Base-by-base conservation (phyloP, 768 basidiomycete genomes). In the Hydnomerulius pinastri region DNA sequence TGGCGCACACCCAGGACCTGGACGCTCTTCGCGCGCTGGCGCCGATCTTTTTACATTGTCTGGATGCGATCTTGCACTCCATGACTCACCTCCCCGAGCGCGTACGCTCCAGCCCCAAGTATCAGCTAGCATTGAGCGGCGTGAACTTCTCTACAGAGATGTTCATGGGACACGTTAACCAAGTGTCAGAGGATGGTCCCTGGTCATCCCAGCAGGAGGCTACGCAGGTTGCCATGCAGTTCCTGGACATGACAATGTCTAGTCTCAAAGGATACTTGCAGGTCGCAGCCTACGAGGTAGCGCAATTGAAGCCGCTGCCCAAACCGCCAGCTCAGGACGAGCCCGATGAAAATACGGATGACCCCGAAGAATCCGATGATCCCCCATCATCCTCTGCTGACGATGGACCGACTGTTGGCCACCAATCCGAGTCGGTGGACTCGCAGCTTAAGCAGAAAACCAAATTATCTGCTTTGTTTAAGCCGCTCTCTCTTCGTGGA, bases 211-310 rank as follows among this genome's bases (percentile, higher is more conserved):
- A 21, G 24, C 50, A 25, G 17, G 55, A 56, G 25, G 47, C 48
- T 6, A 65, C 63, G 24, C 40, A 53, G 2, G 24, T 42, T 15
- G 51, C 51, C 9, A 58, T 70, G 54, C 62, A 64, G 27, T 54
- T 58, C 30, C 62, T 71, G 11, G 70, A 71, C 10, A 58, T 62
- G 48, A 60, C 57, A 10, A 61, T 74, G 59, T 56, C 62, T 1
- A 61, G 56, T 47, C 59, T 75, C 50, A 70, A 61, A 49, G 45
- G 45, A 10, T 66, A 71, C 46, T 58, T 75, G 43, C 53, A 53
- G 23, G 56, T 61, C 25, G 70, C 65, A 4, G 68, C 66, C 36
- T 55, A 51, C 13, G 60, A 71, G 21, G 53, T 64, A 27, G 61
- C 50, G 21, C 62, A 71, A 25, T 53, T 48, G 32, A 61, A 64